A percentile compares a stretch with the other conserved stretches of the same genome.
These are phyloP conservation scores for Paracorniculantispora psalliotae DNA, from an alignment of 2,329 filamentous ascomycete species.

Conservation along the genomic window DNA sequence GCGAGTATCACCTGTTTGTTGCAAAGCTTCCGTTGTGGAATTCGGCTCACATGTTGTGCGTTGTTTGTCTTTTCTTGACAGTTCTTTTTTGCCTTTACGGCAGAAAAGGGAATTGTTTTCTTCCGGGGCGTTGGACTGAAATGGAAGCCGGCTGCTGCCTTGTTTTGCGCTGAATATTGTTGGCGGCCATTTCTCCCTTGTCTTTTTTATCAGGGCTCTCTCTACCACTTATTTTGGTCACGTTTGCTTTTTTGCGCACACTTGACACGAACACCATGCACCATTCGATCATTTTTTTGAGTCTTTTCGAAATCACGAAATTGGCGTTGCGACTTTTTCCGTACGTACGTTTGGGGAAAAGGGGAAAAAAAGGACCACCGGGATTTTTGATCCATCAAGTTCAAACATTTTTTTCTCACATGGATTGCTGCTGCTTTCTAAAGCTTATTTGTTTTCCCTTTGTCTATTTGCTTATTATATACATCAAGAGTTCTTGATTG, in stretches of 20 bases:
- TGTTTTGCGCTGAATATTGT: conserved; percentile 5
- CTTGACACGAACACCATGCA: conserved; percentile 24
- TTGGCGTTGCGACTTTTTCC: conserved; percentile 39
- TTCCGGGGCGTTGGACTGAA: conserved; percentile 25
- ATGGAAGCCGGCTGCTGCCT: conserved; percentile 18
- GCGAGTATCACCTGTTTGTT: not conserved
- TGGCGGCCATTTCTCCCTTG: conserved; percentile 8
- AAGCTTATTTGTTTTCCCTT: conserved; percentile 10
- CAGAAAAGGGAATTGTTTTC: conserved; percentile 16
- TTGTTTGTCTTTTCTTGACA: conserved; percentile 21
- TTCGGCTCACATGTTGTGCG: conserved; percentile 17
- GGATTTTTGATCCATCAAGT: conserved; percentile 13
- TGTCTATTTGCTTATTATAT: conserved; percentile 5
- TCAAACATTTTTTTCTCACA: conserved; percentile 14
- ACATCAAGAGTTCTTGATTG: not conserved
- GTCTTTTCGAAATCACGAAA: conserved; percentile 30
- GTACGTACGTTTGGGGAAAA: conserved; percentile 2
- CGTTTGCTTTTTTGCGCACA: conserved; percentile 28
- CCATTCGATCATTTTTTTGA: conserved; percentile 25
- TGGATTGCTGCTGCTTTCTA: conserved; percentile 13
- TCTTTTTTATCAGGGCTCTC: conserved; percentile 5
- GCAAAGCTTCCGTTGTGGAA: conserved; percentile 3
- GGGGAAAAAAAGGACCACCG: too few relatives aligned
- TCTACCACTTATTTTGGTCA: conserved; percentile 9
- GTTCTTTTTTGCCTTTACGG: conserved; percentile 12